Evolutionary conservation across 352 stramenopile species (phyloP).

Genomic region (Phytophthora litchii): DNA sequence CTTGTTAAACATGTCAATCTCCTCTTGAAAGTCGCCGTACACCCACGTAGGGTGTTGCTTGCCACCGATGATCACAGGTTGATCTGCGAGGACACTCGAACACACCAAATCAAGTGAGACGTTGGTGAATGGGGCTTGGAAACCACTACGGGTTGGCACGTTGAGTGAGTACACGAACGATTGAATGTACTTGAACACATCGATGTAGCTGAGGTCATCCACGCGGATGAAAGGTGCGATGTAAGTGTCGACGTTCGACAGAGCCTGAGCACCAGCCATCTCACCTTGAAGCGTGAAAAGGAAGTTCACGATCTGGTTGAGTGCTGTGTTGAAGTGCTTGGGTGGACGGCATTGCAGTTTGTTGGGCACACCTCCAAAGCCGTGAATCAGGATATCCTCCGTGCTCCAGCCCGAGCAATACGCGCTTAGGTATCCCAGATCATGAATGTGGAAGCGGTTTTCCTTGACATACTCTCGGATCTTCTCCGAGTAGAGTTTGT

Average conservation of each 20-base stretch:
- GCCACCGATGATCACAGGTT: slow-evolving; percentile 36
- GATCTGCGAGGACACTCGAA: slow-evolving; percentile 24
- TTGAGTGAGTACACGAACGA: slow-evolving; percentile 42
- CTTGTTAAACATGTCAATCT: slow-evolving; percentile 42
- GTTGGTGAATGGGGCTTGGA: slow-evolving; percentile 41
- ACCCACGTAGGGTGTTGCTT: slow-evolving; percentile 33
- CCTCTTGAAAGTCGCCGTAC: slow-evolving; percentile 36
- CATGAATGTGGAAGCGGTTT: slow-evolving; percentile 42
- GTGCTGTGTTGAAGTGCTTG: slow-evolving; percentile 37
- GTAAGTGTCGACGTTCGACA: slow-evolving; percentile 40
- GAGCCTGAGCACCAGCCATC: slow-evolving; percentile 35
- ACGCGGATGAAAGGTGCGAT: slow-evolving; percentile 38
- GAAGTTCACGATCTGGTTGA: slow-evolving; percentile 45
- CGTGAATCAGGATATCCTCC: slow-evolving; percentile 36
- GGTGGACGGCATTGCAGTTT: slow-evolving; percentile 37
- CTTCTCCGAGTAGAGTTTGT: slow-evolving; percentile 36
- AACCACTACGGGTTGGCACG: slow-evolving; percentile 31
- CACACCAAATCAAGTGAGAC: slow-evolving; percentile 37
- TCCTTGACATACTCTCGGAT: slow-evolving; percentile 32
- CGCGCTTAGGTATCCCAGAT: slow-evolving; percentile 34
- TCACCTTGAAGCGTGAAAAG: slow-evolving; percentile 39
- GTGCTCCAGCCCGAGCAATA: slow-evolving; percentile 41
- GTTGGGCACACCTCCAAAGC: slow-evolving; percentile 37
- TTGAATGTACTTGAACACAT: slow-evolving; percentile 42
- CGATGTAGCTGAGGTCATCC: slow-evolving; percentile 33